phyloP scores from a whole-genome alignment of 768 basidiomycete genomes.

The Botryobasidium botryosum region DNA sequence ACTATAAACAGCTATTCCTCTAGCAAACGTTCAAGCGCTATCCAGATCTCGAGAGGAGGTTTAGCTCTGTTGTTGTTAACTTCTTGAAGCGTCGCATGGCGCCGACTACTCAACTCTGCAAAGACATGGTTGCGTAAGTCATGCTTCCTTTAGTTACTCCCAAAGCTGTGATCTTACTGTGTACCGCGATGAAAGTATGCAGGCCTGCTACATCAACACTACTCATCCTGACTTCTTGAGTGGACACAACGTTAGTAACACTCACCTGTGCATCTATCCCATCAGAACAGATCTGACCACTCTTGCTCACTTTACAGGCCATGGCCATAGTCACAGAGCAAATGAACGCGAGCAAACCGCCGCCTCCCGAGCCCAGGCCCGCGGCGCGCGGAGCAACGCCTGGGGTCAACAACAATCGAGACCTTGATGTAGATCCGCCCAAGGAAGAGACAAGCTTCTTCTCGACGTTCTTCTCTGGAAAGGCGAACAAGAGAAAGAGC shows the following conservation, averaged over 20 bases:
- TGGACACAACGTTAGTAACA: constrained; percentile 57
- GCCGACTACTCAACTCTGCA: constrained; percentile 88
- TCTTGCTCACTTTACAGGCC: constrained; percentile 33
- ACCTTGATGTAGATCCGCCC: constrained; percentile 78
- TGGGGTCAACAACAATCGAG: constrained; percentile 78
- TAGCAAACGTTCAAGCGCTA: constrained; percentile 94
- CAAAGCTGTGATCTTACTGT: background rate
- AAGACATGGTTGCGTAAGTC: constrained; percentile 78
- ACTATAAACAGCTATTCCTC: constrained; percentile 2
- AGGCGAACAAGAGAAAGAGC: constrained; percentile 32
- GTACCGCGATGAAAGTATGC: constrained; percentile 44
- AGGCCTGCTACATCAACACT: constrained; percentile 99
- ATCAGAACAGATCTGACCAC: background rate
- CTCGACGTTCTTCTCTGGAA: constrained; percentile 72
- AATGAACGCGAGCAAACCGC: constrained; percentile 60
- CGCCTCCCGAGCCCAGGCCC: constrained; percentile 43
- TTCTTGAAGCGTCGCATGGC: constrained; percentile 92
- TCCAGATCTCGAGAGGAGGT: constrained; percentile 89
- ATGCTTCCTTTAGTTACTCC: background rate
- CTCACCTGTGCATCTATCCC: background rate
- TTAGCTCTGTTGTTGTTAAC: constrained; percentile 91
- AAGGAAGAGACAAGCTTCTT: constrained; percentile 89
- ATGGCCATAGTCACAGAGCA: constrained; percentile 77
- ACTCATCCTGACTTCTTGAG: constrained; percentile 98
- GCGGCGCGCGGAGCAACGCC: constrained; percentile 49